These are phyloP conservation scores for Candida ipomoeae DNA, from an alignment of 805 yeast species.

Conservation along the genomic window DNA sequence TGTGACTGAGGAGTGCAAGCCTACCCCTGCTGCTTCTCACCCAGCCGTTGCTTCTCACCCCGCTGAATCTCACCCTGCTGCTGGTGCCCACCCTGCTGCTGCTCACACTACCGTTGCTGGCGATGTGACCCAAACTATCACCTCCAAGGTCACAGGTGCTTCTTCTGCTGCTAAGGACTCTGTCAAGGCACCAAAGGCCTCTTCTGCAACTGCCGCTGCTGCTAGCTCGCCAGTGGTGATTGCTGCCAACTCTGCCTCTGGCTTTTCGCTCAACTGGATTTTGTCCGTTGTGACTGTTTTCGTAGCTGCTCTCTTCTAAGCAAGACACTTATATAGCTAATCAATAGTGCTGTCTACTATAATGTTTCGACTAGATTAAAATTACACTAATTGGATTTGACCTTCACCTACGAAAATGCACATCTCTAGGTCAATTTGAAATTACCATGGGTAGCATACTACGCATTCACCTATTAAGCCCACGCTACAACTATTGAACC, in stretches of 20 bases:
- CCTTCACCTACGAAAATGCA: too few species aligned
- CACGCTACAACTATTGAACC: too few species aligned
- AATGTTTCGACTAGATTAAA: too few species aligned
- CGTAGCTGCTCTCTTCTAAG: background rate
- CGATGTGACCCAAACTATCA: background rate
- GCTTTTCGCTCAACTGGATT: background rate
- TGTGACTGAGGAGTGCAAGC: conserved; percentile 9
- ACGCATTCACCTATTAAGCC: too few species aligned
- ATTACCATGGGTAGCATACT: too few species aligned
- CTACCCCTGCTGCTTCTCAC: background rate
- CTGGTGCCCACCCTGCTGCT: background rate
- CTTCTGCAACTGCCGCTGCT: conserved; percentile 3
- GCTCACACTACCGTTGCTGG: background rate
- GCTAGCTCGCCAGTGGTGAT: background rate
- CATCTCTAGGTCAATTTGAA: too few species aligned
- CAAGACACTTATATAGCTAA: too few species aligned
- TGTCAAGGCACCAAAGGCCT: background rate
- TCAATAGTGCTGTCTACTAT: background rate
- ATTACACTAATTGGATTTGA: too few species aligned
- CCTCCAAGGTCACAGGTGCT: background rate
- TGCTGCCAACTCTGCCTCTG: conserved; percentile 3
- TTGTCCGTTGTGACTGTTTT: background rate
- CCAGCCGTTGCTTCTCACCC: background rate
- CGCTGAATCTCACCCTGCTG: background rate
- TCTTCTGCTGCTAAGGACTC: too few species aligned